Conservation (phyloP, 805 yeast genomes). For the Candida vaughaniae region DNA sequence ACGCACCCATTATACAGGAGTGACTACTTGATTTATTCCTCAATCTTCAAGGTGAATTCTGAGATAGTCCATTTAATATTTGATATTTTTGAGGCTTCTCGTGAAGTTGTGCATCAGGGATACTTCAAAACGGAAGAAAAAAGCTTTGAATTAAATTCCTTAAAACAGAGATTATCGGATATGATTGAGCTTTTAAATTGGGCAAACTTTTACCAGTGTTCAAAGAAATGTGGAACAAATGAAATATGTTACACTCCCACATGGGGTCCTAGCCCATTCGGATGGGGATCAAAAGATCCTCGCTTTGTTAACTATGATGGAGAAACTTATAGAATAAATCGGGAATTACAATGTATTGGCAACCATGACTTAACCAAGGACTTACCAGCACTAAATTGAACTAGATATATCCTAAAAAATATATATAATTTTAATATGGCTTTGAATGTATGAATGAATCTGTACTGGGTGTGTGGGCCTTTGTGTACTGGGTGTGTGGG, state of each 20-base stretch:
- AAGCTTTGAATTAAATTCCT: not conserved
- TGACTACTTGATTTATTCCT: slow-evolving; percentile 51
- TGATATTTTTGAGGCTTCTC: slow-evolving; percentile 31
- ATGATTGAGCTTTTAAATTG: slow-evolving; percentile 28
- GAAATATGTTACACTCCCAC: slow-evolving; percentile 58
- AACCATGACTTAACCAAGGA: slow-evolving; percentile 7
- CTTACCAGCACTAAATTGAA: slow-evolving; percentile 2
- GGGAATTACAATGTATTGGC: slow-evolving; percentile 17
- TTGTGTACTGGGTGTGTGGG: too few species aligned
- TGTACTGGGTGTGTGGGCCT: too few species aligned
- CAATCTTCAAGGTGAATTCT: slow-evolving; percentile 40
- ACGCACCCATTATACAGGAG: slow-evolving; percentile 31
- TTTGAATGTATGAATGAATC: too few species aligned
- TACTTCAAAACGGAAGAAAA: slow-evolving; percentile 10
- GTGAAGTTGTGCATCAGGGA: slow-evolving; percentile 19
- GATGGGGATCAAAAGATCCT: slow-evolving; percentile 29
- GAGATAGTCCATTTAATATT: slow-evolving; percentile 37
- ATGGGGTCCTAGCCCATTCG: slow-evolving; percentile 60
- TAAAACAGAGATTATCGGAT: slow-evolving; percentile 9
- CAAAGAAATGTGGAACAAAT: slow-evolving; percentile 40
- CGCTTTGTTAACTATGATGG: slow-evolving; percentile 14
- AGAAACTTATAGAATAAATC: slow-evolving; percentile 12
- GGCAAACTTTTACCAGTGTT: slow-evolving; percentile 44
- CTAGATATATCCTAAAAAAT: too few species aligned
- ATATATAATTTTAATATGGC: too few species aligned